These are phyloP conservation scores for Fragaria vesca DNA, from an alignment of 306 rosid genomes.

Conservation along the genomic window DNA sequence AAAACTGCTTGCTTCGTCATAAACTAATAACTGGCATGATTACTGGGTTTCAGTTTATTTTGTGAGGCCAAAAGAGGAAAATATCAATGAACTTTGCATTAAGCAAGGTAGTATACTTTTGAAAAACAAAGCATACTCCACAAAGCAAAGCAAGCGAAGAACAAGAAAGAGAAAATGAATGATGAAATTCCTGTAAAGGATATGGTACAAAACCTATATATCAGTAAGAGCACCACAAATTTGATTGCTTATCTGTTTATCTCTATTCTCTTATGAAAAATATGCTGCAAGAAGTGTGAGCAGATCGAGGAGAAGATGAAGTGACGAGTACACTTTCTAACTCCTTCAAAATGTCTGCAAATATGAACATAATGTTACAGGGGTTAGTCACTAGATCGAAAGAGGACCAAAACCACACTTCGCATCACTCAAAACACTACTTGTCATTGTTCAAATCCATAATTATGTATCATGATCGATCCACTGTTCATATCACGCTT, in stretches of 20 bases:
- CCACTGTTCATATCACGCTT: background rate
- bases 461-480: background rate
- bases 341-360: conserved; percentile 42
- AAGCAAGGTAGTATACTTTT: background rate
- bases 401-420: conserved; percentile 1
- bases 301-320: conserved; percentile 24
- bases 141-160: too few relatives aligned
- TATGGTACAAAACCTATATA: conserved; percentile 42
- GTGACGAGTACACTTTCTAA: conserved; percentile 21
- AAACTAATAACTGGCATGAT: background rate
- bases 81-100: background rate
- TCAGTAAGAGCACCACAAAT: conserved; percentile 26
- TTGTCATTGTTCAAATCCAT: background rate
- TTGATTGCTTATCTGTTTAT: conserved; percentile 23
- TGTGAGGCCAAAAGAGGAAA: background rate
- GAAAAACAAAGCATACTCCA: too few relatives aligned
- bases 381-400: conserved; percentile 11
- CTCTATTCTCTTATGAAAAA: conserved; percentile 31
- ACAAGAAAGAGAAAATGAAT: conserved; percentile 3
- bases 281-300: conserved; percentile 26
- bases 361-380: conserved; percentile 14
- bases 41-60: background rate
- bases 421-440: background rate
- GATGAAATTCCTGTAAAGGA: conserved; percentile 29
- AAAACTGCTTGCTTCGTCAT: background rate